These are phyloP conservation scores for Salix koriyanagi DNA, from an alignment of 345 rosid species.

Conservation along the genomic window DNA sequence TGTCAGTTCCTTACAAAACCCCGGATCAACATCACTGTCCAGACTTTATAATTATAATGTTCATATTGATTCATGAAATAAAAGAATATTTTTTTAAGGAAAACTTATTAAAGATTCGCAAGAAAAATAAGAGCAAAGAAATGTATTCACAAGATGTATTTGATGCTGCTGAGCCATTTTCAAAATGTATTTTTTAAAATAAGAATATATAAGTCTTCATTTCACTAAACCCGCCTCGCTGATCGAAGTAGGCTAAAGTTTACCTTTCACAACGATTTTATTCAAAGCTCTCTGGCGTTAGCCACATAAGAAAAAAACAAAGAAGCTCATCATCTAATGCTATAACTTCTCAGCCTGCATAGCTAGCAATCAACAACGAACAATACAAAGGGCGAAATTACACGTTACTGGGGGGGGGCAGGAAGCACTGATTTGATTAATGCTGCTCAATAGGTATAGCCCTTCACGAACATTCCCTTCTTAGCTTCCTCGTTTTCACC, in stretches of 20 bases:
- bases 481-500: slow-evolving; percentile 88
- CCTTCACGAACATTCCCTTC: slow-evolving; percentile 96
- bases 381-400: not conserved
- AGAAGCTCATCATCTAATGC: slow-evolving; percentile 3
- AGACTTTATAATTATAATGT: too few species aligned
- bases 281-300: slow-evolving; percentile 5
- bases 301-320: not conserved
- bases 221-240: not conserved
- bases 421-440: not conserved
- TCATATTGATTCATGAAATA: too few species aligned
- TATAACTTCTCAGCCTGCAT: slow-evolving; percentile 8
- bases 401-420: not conserved
- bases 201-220: not conserved
- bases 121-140: too few species aligned
- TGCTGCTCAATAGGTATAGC: slow-evolving; percentile 72
- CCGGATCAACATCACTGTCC: too few species aligned
- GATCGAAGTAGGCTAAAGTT: not conserved
- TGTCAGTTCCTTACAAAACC: too few species aligned
- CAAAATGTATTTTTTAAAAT: not conserved
- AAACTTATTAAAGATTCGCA: too few species aligned
- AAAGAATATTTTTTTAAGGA: too few species aligned
- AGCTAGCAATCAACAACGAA: slow-evolving; percentile 4
- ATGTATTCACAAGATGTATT: too few species aligned
- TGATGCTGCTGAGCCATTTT: too few species aligned
- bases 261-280: slow-evolving; percentile 5